Base-by-base conservation (phyloP, 345 rosid species). In the Sonneratia alba region DNA sequence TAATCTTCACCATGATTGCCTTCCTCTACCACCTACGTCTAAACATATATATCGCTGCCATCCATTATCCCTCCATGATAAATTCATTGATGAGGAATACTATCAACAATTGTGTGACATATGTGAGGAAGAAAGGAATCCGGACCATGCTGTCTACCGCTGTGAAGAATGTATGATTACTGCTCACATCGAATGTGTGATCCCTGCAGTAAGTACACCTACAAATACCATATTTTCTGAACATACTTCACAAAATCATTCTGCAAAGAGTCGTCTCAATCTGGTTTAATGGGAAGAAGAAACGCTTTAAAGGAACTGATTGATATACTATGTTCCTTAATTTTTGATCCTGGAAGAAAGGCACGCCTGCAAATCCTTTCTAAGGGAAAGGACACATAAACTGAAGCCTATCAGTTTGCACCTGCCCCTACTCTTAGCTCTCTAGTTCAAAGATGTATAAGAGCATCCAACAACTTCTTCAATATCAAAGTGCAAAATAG, bases 121-220 rank as follows among this genome's bases (percentile, higher is more conserved):
- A 3, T 71, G 74, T 34, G 61, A 51, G 61, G 27, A 11, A 61
- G 0, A 7, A 13, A 74, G 72, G 77, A 21, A 74, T n/a, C 62
- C 69, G 0, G 66, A 61, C 38, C 22, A 22, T 7, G 48, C 71
- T 13, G 70, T 56, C 19, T 73, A 40, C 15, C 37, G 18, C 49
- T 53, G 66, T 8, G 43, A 14, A 21, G 8, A 7, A 4, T 49
- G 72, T 14, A 6, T n/a, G 3, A 49, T 27, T 22, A 27, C 3
- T 65, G 69, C 77, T 67, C 49, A 62, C 68, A 7, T 73, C 8
- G 45, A n/a, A 53, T 70, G 70, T 21, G 59, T 42, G 40, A 9
- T 47, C 49, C 16, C 70, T 21, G 40, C 38, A n/a, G 62, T 75
- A 77, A 82, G 78, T 70, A 49, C 81, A 37, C 48, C 10, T 36